phyloP scores from a whole-genome alignment of 2,329 filamentous ascomycete genomes.

The Calonectria hawksworthii region DNA sequence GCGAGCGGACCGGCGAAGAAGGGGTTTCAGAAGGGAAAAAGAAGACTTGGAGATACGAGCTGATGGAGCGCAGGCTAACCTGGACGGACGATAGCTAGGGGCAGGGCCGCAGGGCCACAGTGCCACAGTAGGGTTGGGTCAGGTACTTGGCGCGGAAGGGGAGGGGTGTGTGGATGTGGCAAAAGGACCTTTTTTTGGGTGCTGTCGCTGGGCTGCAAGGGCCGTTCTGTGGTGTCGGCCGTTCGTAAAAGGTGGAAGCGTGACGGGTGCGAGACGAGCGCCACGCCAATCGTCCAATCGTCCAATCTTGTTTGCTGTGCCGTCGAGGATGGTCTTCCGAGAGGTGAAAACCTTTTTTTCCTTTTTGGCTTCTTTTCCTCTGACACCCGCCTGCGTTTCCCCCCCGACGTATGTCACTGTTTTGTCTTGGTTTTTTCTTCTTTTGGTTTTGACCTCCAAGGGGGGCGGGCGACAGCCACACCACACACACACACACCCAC shows the following conservation, averaged over 20 bases:
- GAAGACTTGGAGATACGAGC: neutral
- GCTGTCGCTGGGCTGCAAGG: neutral
- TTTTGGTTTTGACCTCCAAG: too few species aligned
- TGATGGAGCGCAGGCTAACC: neutral
- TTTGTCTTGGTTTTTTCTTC: neutral
- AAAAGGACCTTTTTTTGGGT: conserved; percentile 5
- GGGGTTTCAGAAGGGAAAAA: conserved; percentile 4
- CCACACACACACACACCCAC: neutral
- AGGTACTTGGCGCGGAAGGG: neutral
- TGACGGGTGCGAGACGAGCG: neutral
- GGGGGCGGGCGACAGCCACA: neutral
- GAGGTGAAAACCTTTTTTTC: neutral
- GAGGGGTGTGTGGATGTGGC: neutral
- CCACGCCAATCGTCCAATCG: neutral
- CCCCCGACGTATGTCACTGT: neutral
- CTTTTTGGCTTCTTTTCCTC: neutral
- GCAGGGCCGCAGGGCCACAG: neutral
- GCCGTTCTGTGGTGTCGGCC: neutral
- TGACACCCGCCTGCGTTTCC: neutral
- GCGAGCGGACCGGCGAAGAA: neutral
- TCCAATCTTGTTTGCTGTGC: neutral
- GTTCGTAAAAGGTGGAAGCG: conserved; percentile 3
- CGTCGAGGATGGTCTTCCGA: neutral
- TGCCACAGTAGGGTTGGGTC: neutral
- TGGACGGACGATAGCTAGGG: conserved; percentile 3